These are phyloP conservation scores for Diversispora eburnea DNA, from an alignment of 192 early-diverging fungal species.

Conservation along the genomic window DNA sequence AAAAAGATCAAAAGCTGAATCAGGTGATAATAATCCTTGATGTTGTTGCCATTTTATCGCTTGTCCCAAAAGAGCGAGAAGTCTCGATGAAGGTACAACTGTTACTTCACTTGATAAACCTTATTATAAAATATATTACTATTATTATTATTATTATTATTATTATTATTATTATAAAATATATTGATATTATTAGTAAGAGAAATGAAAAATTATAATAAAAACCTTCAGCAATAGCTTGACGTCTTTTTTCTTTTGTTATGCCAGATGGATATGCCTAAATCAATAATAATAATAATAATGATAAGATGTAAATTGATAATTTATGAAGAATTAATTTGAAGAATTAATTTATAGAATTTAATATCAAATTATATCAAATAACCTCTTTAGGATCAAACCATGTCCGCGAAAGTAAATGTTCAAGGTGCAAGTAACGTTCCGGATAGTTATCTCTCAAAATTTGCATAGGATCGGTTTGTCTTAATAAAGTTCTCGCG, in stretches of 20 bases:
- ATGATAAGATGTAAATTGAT: no score
- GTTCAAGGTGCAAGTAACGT: slow-evolving; percentile 79
- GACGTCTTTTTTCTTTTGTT: slow-evolving; percentile 70
- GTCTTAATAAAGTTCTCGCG: slow-evolving; percentile 76
- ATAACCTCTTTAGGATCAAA: slow-evolving; percentile 69
- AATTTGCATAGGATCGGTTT: slow-evolving; percentile 89
- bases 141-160: no score
- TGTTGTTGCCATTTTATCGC: slow-evolving; percentile 85
- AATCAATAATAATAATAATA: slow-evolving; percentile 18
- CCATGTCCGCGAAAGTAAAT: slow-evolving; percentile 62
- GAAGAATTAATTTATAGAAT: no score
- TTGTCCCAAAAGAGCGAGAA: slow-evolving; percentile 84
- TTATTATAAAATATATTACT: slow-evolving; percentile 5
- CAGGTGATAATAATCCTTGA: slow-evolving; percentile 70
- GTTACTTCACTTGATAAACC: slow-evolving; percentile 62
- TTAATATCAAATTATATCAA: not conserved
- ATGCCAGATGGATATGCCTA: slow-evolving; percentile 59
- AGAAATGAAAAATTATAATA: no score
- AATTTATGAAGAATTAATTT: no score
- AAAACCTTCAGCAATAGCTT: slow-evolving; percentile 66
- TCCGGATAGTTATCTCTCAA: slow-evolving; percentile 72
- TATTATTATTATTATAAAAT: no score
- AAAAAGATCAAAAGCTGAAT: slow-evolving; percentile 78
- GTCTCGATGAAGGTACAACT: slow-evolving; percentile 69
- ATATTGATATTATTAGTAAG: no score